Conservation (phyloP, 345 rosid species). For the Moricandia moricandioides region DNA sequence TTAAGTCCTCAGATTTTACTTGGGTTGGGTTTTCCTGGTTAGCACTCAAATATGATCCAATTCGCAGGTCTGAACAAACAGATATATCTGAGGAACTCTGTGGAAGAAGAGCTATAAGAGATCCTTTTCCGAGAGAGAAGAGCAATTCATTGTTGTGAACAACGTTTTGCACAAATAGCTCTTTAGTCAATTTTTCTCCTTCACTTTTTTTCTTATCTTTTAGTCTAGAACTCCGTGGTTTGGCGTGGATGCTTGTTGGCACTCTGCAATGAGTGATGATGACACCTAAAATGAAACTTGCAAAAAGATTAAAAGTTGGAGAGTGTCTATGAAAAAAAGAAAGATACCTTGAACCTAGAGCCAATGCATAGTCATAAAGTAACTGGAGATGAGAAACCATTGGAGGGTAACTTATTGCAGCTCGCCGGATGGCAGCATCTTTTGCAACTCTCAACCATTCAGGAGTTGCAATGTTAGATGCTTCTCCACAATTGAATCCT, state of each 20-base stretch:
- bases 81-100: conserved; percentile 67
- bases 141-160: conserved; percentile 66
- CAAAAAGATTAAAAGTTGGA: not conserved
- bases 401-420: conserved; percentile 90
- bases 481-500: conserved; percentile 97
- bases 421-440: conserved; percentile 95
- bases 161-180: conserved; percentile 64
- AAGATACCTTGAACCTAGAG: conserved; percentile 73
- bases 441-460: conserved; percentile 83
- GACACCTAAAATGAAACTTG: not conserved
- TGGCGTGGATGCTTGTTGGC: conserved; percentile 48
- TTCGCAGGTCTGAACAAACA: conserved; percentile 61
- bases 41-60: conserved; percentile 62
- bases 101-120: conserved; percentile 72
- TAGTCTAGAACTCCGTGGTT: conserved; percentile 90
- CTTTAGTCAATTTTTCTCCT: conserved; percentile 82
- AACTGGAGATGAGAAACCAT: conserved; percentile 99
- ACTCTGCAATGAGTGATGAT: conserved; percentile 48
- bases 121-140: conserved; percentile 71
- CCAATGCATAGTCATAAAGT: conserved; percentile 87
- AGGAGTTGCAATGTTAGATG: conserved; percentile 95
- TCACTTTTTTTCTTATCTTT: conserved; percentile 83
- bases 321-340: not conserved
- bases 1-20: conserved; percentile 38
- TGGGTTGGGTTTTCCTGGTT: conserved; percentile 40